Evolutionary conservation across 768 basidiomycete genomes (phyloP), one percentile per base, ranked within the genome.

Genomic region (Tylopilus felleus): DNA sequence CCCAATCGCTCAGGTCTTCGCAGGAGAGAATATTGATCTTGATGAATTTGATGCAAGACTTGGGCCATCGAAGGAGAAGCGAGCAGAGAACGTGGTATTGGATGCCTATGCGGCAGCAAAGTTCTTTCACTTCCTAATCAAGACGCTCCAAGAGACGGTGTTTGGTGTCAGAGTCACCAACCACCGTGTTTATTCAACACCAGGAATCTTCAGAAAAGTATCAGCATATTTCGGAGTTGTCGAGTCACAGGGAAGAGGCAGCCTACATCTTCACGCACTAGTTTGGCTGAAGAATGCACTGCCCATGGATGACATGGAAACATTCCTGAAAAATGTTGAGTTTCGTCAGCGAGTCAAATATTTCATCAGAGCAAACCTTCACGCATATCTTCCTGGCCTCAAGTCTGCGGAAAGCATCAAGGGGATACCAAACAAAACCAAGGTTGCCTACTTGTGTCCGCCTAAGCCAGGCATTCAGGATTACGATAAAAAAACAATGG

Each of bases 261-360:
- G 25, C 1, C 8, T 57, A 3, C 52, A 57, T 6, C 48, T 57
- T 5, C 49, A 57, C 7, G 17, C 50, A n/a, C 5, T 57, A 1
- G 1, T 50, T 1, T 51, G 39, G 48, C 14, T 57, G 1, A 21
- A 27, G 4, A 29, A 28, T 2, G 7, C 23, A 1, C 51, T 44
- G 4, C 4, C 29, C 0, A 1, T 7, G 0, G 36, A 45, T 0
- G 14, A 44, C 3, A 46, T 57, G n/a, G 31, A 53, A 22, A 2
- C 8, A 1, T 4, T 22, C 0, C 25, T 51, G 12, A 36, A 44
- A 6, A 6, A 2, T 0, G 25, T 25, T 8, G 42, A 27, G 0
- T 51, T 51, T 22, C 13, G 19, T 28, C n/a, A 51, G 8, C 2
- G 5, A 4, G 5, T 38, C 3, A 27, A 12, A 9, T 12, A 0